Evolutionary conservation across 176 grass and related monocot genomes (phyloP), one percentile per base, ranked within the genome.

Genomic region (Oryza meridionalis): DNA sequence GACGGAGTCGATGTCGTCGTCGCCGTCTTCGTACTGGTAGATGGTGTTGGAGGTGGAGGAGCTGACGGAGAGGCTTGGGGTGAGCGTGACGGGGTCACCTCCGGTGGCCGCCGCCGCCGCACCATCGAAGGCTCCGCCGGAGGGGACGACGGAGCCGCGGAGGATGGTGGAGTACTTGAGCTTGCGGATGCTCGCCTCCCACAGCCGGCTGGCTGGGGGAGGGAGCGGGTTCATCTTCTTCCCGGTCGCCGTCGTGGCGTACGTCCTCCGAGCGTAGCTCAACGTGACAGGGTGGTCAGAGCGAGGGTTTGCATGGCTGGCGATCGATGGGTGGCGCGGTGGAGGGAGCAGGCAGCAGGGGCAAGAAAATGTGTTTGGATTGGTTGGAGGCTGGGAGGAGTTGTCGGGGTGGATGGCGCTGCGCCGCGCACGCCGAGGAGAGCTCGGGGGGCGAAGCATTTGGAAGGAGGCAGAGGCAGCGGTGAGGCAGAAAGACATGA

Each of bases 131-230:
- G 77, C 25, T 8, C 1, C 66, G 11, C 83, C 6, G 9, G 66
- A 0, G 2, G 81, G 76, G 21, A 61, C 65, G 29, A 62, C 82
- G 82, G 63, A 63, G 43, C 88, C 31, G n/a, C 77, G 77, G 35
- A 85, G 85, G 85, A 87, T 91, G 24, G 81, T 88, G 42, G 67
- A 66, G 84, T 24, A 62, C 12, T 88, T 87, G 21, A 87, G 89
- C 81, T 91, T 91, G 32, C 85, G 89, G 81, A 88, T 84, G 71
- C 81, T 76, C 13, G 89, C 85, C 72, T 91, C 89, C 89, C 89
- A 91, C 58, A 86, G 81, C 70, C 85, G 81, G 81, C 83, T 73
- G 32, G 88, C 83, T 21, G 88, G 88, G 61, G 88, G 72, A 0
- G 85, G 81, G 77, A 87, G 77, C 59, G 65, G 89, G 89, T 66